Conservation (phyloP, 1,284 basidiomycete genomes). For the Ceratobasidium sp. region DNA sequence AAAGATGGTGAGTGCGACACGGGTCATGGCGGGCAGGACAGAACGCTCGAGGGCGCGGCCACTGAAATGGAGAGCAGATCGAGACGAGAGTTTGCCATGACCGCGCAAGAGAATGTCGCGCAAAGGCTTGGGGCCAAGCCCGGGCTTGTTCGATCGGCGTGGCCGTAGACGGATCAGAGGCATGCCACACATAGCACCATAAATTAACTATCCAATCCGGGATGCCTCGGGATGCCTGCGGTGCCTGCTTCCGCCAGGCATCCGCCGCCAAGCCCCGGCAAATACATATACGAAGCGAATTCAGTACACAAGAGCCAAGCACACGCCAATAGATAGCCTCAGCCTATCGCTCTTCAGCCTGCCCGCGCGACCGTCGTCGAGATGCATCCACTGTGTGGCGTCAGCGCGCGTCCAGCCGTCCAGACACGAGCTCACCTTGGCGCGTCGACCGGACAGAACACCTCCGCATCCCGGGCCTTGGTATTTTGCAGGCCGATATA, state of each 20-base stretch:
- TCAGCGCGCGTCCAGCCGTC: neutral
- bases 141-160: neutral
- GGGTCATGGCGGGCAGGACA: neutral
- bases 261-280: conserved; percentile 19
- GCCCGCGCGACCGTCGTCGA: conserved; percentile 32
- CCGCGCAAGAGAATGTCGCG: neutral
- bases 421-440: conserved; percentile 62
- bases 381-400: conserved; percentile 23
- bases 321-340: no score
- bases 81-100: conserved; percentile 34
- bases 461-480: conserved; percentile 69
- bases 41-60: neutral
- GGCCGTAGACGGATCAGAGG: no score
- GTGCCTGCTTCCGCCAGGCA: conserved; percentile 5
- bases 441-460: conserved; percentile 78
- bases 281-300: neutral
- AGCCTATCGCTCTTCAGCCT: neutral
- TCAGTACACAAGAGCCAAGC: conserved; percentile 7
- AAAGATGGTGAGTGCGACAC: neutral
- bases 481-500: conserved; percentile 58
- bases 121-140: conserved; percentile 10
- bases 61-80: conserved; percentile 29
- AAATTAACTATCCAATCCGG: neutral
- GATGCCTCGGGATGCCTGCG: neutral
- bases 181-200: neutral